Percentiles rank a stretch among this genome's conserved stretches.
phyloP scores from a whole-genome alignment of 2,329 filamentous ascomycete species.

The Calonectria crousiana region DNA sequence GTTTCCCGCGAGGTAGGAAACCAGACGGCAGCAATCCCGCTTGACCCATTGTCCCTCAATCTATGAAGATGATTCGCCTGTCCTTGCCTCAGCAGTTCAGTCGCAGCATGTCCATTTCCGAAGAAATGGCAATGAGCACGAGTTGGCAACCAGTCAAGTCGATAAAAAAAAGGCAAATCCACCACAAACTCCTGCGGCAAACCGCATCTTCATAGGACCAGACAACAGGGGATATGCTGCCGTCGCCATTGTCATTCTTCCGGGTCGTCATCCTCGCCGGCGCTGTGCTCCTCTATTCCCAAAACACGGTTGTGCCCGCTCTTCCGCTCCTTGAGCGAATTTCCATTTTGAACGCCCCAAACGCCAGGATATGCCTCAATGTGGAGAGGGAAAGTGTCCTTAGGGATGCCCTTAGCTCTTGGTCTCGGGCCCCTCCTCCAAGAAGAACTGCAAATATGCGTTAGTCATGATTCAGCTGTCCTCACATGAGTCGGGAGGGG shows the following conservation, averaged over 20 bases:
- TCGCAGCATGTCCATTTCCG: neutral
- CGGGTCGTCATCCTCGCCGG: conserved; percentile 75
- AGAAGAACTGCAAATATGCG: conserved; percentile 78
- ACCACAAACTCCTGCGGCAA: conserved; percentile 16
- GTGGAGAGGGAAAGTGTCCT: conserved; percentile 48
- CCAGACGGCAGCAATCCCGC: conserved; percentile 70
- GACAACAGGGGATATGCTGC: conserved; percentile 75
- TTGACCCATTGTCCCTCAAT: conserved; percentile 72
- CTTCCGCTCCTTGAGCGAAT: conserved; percentile 45
- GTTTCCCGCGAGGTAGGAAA: conserved; percentile 55
- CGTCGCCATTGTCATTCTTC: conserved; percentile 71
- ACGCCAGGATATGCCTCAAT: conserved; percentile 56
- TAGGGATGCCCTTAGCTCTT: conserved; percentile 63
- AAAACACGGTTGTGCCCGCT: conserved; percentile 46
- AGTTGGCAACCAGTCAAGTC: conserved; percentile 8
- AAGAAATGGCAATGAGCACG: neutral
- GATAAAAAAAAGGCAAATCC: conserved; percentile 8
- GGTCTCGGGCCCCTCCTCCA: conserved; percentile 76
- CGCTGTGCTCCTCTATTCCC: conserved; percentile 60
- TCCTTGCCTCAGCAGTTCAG: neutral
- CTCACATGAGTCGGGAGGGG: no score
- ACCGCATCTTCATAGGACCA: conserved; percentile 63
- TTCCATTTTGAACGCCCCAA: conserved; percentile 64
- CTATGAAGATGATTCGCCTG: conserved; percentile 51
- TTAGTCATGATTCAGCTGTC: neutral